Conservation (phyloP, 225 moss, liverwort and hornwort genomes). For the Polytrichum commune region DNA sequence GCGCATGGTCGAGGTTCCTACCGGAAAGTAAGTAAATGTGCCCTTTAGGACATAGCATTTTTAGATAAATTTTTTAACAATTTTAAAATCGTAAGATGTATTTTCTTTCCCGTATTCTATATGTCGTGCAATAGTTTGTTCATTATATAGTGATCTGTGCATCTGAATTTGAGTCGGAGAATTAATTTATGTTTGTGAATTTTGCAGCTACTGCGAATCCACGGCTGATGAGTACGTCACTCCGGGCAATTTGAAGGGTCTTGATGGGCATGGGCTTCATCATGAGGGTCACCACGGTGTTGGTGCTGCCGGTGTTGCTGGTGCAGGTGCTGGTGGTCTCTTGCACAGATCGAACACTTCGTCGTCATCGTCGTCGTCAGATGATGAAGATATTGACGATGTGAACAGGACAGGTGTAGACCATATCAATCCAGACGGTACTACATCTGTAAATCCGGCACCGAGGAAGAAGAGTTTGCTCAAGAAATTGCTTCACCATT, state of each 20-base stretch:
- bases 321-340: background rate
- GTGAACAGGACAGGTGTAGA: background rate
- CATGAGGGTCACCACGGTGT: background rate
- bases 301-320: background rate
- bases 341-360: background rate
- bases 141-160: background rate
- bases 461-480: constrained; percentile 5
- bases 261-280: background rate
- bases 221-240: background rate
- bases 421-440: background rate
- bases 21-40: constrained; percentile 27
- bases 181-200: background rate
- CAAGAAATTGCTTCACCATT: constrained; percentile 5
- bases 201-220: constrained; percentile 9
- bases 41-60: background rate
- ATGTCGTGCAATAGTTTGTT: background rate
- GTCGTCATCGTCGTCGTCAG: background rate
- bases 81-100: background rate
- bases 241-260: background rate
- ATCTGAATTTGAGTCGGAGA: background rate
- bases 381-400: background rate
- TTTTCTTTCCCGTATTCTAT: background rate
- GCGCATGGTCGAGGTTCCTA: constrained; percentile 50
- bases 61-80: background rate
- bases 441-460: too few species aligned